phyloP scores from a whole-genome alignment of 371 early-diverging fungal genomes.

The Mucor racemosus region DNA sequence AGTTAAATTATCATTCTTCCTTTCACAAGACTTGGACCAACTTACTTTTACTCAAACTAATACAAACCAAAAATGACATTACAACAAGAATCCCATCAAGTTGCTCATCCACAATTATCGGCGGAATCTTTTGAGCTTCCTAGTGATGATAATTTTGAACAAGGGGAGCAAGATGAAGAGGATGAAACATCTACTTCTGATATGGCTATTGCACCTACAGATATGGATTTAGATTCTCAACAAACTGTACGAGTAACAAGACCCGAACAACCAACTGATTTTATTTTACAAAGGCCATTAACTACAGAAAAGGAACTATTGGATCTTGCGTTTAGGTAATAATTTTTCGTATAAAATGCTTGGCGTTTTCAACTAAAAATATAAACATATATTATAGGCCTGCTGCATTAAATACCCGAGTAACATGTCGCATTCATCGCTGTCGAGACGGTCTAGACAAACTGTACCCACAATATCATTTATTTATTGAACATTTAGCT shows the following conservation, averaged over 20 bases:
- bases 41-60: not conserved
- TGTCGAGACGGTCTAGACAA: conserved; percentile 72
- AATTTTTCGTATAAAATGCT: conserved; percentile 5
- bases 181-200: conserved; percentile 21
- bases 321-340: conserved; percentile 47
- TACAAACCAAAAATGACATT: conserved; percentile 18
- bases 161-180: conserved; percentile 20
- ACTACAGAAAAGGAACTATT: conserved; percentile 34
- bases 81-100: conserved; percentile 20
- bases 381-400: conserved; percentile 52
- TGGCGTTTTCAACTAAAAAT: conserved; percentile 9
- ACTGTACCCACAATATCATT: conserved; percentile 74
- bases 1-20: too few species aligned
- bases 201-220: conserved; percentile 21
- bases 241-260: conserved; percentile 44
- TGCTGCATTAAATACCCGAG: conserved; percentile 72
- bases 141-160: conserved; percentile 1
- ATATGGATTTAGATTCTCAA: conserved; percentile 20
- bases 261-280: conserved; percentile 45
- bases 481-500: conserved; percentile 71
- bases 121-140: conserved; percentile 16
- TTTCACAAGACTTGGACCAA: too few species aligned
- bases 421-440: conserved; percentile 79
- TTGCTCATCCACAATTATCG: conserved; percentile 24
- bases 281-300: conserved; percentile 34